These are phyloP conservation scores for Vitis labrusca DNA, from an alignment of 164 flowering plant species.

Conservation along the genomic window DNA sequence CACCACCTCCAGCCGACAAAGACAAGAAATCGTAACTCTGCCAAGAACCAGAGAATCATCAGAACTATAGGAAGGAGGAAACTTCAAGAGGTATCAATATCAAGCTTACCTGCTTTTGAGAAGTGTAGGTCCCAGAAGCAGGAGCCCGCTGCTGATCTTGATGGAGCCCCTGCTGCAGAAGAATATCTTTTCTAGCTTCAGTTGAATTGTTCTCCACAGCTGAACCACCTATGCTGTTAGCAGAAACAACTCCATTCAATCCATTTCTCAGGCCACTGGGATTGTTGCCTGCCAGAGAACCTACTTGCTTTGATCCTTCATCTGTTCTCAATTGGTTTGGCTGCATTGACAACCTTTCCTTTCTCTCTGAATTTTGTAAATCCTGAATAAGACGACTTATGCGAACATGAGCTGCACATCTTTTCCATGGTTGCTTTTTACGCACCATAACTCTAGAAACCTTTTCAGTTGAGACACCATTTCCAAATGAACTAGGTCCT, in stretches of 20 bases:
- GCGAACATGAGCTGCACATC: slow-evolving; percentile 56
- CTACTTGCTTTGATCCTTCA: slow-evolving; percentile 29
- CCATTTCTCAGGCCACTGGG: slow-evolving; percentile 9
- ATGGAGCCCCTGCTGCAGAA: slow-evolving; percentile 23
- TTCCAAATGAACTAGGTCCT: too few relatives aligned
- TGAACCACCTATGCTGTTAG: slow-evolving; percentile 2
- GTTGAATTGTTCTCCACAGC: slow-evolving; percentile 16
- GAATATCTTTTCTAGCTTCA: slow-evolving; percentile 27
- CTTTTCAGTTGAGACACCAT: too few relatives aligned
- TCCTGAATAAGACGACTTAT: slow-evolving; percentile 49
- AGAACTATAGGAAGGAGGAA: slow-evolving; percentile 11
- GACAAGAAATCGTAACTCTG: slow-evolving; percentile 63
- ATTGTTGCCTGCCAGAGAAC: slow-evolving; percentile 1
- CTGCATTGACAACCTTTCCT: slow-evolving; percentile 10
- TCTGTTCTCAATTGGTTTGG: slow-evolving; percentile 15
- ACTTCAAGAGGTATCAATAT: background rate
- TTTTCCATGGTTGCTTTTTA: slow-evolving; percentile 40
- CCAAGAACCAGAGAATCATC: slow-evolving; percentile 4
- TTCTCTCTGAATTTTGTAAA: slow-evolving; percentile 32
- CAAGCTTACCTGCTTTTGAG: slow-evolving; percentile 47
- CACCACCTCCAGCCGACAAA: slow-evolving; percentile 37
- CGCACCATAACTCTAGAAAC: slow-evolving; percentile 11
- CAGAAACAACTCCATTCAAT: slow-evolving; percentile 12
- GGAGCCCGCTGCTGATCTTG: slow-evolving; percentile 24
- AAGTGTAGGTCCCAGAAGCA: slow-evolving; percentile 14